Evolutionary conservation across 208 protist genomes (phyloP), one percentile per base, ranked within the genome.

Genomic region (Cochliopodium minus): DNA sequence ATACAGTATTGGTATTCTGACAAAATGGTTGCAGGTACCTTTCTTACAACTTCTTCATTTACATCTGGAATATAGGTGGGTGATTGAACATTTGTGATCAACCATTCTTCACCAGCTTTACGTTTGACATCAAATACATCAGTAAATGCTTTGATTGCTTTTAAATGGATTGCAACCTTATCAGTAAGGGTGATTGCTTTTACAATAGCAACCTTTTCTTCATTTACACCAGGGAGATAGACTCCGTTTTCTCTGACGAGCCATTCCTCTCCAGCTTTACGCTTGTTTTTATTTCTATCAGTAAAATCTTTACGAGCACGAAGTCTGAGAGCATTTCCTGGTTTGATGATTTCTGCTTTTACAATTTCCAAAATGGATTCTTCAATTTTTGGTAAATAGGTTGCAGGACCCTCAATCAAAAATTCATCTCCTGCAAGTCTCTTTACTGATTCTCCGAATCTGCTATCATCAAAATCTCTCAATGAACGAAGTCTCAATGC

Each of bases 1-100:
- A 94, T 76, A 62, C 78, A 83, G 76, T 87, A 94, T 64, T 94
- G 77, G 53, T 81, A 72, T 32, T 73, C 67, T 47, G 43, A 77
- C 9, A 96, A 74, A 2, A 74, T 77, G 34, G 85, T 83, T 5
- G 80, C 76, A 15, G 64, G n/a, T 7, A 88, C 73, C 9, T 72
- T 61, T 22, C 62, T 61, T 30, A 87, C 59, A 30, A 84, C 67
- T 26, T 75, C 58, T 62, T 94, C 85, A 47, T 85, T 60, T 29
- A 89, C 76, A 33, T 80, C 59, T 23, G 71, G 73, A 20, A 81
- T 78, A 53, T 83, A 74, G 7, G 57, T n/a, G 17, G 38, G 38
- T 43, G 17, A 43, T n/a, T 43, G 38, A n/a, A n/a, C 38, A n/a
- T 17, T 17, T 17, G 38, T 43, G 38, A 43, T 17, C 38, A n/a